Percentiles rank a stretch among this genome's conserved stretches.
Evolutionary conservation across 495 filamentous ascomycete genomes (phyloP).

Genomic region (Trichoderma erinaceum): DNA sequence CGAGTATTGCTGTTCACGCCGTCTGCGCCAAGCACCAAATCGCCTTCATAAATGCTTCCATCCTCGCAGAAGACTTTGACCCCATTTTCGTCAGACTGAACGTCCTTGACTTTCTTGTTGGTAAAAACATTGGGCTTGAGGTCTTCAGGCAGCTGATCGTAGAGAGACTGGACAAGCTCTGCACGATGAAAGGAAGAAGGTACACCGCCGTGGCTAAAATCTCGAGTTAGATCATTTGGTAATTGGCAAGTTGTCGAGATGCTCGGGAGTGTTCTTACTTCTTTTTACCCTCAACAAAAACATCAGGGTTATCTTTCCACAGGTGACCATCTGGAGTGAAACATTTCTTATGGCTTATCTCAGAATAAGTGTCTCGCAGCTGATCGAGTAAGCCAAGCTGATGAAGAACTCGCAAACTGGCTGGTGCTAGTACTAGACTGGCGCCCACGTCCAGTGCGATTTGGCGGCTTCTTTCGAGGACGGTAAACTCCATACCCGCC

Average conservation of each 20-base stretch:
- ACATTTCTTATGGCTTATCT: not conserved
- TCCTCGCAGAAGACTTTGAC: constrained; percentile 29
- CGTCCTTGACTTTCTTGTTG: constrained; percentile 28
- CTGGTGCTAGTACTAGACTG: constrained; percentile 20
- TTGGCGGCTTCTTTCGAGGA: constrained; percentile 34
- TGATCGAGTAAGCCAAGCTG: constrained; percentile 38
- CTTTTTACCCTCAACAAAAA: not conserved
- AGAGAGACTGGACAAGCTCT: constrained; percentile 4
- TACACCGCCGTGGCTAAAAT: not conserved
- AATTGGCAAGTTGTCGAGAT: not conserved
- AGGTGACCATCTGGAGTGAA: not conserved
- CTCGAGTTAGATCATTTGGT: not conserved
- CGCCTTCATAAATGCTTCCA: constrained; percentile 33
- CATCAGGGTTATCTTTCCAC: not conserved
- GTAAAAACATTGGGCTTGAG: constrained; percentile 23
- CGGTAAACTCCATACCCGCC: constrained; percentile 37
- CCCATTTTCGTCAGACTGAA: constrained; percentile 21
- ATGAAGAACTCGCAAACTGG: constrained; percentile 35
- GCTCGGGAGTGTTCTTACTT: not conserved
- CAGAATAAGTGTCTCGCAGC: constrained; percentile 14
- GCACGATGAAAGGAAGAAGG: constrained; percentile 2
- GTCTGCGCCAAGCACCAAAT: constrained; percentile 45
- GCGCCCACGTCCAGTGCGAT: constrained; percentile 35
- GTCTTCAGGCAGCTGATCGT: constrained; percentile 1
- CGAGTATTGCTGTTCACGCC: constrained; percentile 41